Conservation (phyloP, 1,284 basidiomycete species). For the Ceratobasidium theobromae region DNA sequence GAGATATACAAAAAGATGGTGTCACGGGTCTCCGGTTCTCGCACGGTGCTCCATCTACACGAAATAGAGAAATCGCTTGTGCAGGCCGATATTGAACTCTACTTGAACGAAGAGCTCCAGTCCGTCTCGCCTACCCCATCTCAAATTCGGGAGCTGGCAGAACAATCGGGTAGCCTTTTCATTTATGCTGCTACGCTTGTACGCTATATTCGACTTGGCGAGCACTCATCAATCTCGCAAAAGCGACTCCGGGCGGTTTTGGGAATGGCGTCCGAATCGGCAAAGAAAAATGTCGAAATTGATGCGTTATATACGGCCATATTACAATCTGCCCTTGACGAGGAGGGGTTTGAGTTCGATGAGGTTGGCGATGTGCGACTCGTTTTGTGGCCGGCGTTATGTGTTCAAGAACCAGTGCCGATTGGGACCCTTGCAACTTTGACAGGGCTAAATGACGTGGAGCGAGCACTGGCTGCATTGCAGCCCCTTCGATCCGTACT, state of each 20-base stretch:
- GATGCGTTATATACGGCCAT: background rate
- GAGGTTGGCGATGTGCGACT: background rate
- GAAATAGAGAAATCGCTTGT: background rate
- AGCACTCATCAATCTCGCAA: background rate
- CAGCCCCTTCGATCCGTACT: background rate
- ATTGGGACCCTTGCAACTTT: background rate
- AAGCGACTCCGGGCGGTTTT: background rate
- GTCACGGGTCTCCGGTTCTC: too few relatives aligned
- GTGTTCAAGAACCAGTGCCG: background rate
- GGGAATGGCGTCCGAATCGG: background rate
- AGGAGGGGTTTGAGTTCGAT: background rate
- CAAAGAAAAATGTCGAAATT: background rate
- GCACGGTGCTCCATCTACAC: too few relatives aligned
- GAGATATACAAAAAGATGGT: too few relatives aligned
- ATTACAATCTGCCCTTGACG: background rate
- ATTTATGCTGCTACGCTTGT: conserved; percentile 8
- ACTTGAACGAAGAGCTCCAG: background rate
- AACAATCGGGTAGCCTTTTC: background rate
- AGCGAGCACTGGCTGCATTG: background rate
- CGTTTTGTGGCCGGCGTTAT: background rate
- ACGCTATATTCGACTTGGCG: background rate
- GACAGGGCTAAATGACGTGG: background rate
- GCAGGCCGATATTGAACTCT: background rate
- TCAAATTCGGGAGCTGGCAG: background rate
- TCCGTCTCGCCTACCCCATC: background rate